These are phyloP conservation scores for Tylopilus sp. DNA, from an alignment of 768 basidiomycete genomes.

Conservation along the genomic window DNA sequence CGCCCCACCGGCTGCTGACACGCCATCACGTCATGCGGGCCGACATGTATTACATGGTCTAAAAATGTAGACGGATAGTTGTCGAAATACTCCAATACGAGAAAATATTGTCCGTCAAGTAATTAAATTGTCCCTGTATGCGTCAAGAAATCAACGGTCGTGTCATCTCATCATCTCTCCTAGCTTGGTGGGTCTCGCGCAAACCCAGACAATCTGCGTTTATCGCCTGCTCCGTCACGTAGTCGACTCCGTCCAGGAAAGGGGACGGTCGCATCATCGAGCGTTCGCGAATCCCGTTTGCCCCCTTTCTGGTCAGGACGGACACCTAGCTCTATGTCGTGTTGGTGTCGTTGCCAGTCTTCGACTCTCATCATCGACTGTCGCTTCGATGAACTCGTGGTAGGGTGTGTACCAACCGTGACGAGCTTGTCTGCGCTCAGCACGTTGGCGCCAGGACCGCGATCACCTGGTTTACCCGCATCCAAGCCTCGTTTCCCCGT, in stretches of 20 bases:
- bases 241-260: constrained; percentile 30
- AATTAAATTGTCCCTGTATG: constrained; percentile 11
- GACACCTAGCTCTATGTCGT: constrained; percentile 38
- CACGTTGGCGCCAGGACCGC: constrained; percentile 32
- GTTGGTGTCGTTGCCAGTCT: constrained; percentile 79
- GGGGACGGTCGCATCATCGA: constrained; percentile 25
- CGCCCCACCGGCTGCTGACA: not conserved
- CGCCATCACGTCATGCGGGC: not conserved
- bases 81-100: constrained; percentile 20
- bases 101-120: constrained; percentile 20
- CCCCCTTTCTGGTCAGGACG: constrained; percentile 21
- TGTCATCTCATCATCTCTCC: not conserved
- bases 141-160: constrained; percentile 14
- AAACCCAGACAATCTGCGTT: constrained; percentile 29
- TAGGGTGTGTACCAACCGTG: constrained; percentile 29
- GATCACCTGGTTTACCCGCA: constrained; percentile 31
- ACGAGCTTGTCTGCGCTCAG: constrained; percentile 63
- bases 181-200: constrained; percentile 43
- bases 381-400: constrained; percentile 50
- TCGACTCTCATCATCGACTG: constrained; percentile 78
- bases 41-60: constrained; percentile 17
- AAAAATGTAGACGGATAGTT: constrained; percentile 4
- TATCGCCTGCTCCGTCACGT: constrained; percentile 23
- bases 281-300: constrained; percentile 24
- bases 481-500: constrained; percentile 36